Percentiles rank a stretch among this genome's conserved stretches.
phyloP scores from a whole-genome alignment of 2,329 filamentous ascomycete genomes.

The Trichoderma guizhouense region DNA sequence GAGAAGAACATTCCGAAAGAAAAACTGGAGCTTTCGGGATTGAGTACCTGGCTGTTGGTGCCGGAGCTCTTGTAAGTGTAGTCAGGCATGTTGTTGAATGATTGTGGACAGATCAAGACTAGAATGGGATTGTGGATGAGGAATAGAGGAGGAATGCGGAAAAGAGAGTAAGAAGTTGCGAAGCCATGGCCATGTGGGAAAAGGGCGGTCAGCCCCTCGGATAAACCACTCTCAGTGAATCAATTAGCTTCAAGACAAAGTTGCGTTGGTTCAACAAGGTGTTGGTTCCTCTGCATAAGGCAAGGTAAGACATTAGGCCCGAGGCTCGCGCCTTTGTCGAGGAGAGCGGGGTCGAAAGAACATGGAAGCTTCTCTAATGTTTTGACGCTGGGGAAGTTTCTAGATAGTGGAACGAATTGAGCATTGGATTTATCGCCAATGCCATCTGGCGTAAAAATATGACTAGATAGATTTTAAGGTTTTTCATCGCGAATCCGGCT shows the following conservation, averaged over 20 bases:
- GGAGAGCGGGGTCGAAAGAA: neutral
- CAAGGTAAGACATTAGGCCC: neutral
- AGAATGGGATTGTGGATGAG: neutral
- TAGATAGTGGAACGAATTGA: neutral
- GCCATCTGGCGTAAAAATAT: neutral
- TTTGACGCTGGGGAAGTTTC: neutral
- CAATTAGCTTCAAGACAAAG: neutral
- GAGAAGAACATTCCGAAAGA: neutral
- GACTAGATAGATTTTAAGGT: neutral
- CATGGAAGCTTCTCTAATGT: neutral
- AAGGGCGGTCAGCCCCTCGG: neutral
- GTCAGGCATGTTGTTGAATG: slow-evolving; percentile 21
- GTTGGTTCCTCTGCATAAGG: neutral
- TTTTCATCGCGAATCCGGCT: neutral
- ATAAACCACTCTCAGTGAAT: neutral
- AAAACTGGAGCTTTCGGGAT: neutral
- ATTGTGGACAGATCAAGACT: neutral
- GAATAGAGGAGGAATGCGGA: neutral
- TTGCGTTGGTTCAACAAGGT: neutral
- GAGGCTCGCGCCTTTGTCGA: neutral
- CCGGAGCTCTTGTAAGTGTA: slow-evolving; percentile 51
- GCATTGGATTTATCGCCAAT: neutral
- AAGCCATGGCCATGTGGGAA: neutral
- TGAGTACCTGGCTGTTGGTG: slow-evolving; percentile 59
- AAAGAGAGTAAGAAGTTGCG: neutral